Conservation (phyloP, 2,329 filamentous ascomycete species). For the Curvularia sp. region DNA sequence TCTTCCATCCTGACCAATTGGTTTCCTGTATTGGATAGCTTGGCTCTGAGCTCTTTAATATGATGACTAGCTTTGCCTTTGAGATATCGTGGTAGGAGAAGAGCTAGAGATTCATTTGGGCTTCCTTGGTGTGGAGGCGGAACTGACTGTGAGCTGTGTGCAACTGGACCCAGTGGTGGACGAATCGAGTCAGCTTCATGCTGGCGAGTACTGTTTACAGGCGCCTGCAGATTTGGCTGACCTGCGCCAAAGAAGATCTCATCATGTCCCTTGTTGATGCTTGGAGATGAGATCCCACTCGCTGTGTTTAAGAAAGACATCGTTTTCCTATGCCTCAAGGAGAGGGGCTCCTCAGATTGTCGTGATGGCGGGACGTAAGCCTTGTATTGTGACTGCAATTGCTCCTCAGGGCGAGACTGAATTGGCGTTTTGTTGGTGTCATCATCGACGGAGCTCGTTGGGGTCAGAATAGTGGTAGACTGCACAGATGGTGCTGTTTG, state of each 20-base stretch:
- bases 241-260: slow-evolving; percentile 47
- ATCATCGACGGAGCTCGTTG: slow-evolving; percentile 46
- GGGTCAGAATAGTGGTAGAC: slow-evolving; percentile 43
- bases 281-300: slow-evolving; percentile 14
- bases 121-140: slow-evolving; percentile 23
- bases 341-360: slow-evolving; percentile 17
- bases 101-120: slow-evolving; percentile 26
- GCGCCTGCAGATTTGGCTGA: slow-evolving; percentile 18
- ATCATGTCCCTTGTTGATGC: slow-evolving; percentile 32
- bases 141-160: slow-evolving; percentile 24
- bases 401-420: slow-evolving; percentile 40
- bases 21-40: slow-evolving; percentile 23
- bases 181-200: slow-evolving; percentile 35
- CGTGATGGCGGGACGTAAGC: slow-evolving; percentile 41
- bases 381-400: slow-evolving; percentile 38
- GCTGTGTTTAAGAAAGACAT: slow-evolving; percentile 28
- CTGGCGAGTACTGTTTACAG: slow-evolving; percentile 26
- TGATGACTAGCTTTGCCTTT: slow-evolving; percentile 20
- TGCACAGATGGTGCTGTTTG: slow-evolving; percentile 32
- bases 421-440: slow-evolving; percentile 42
- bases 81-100: slow-evolving; percentile 32
- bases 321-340: slow-evolving; percentile 33
- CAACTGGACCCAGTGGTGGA: slow-evolving; percentile 33
- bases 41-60: slow-evolving; percentile 33
- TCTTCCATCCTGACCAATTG: slow-evolving; percentile 31